These are phyloP conservation scores for Fusarium protoensiforme DNA, from an alignment of 2,329 filamentous ascomycete species.

Conservation along the genomic window DNA sequence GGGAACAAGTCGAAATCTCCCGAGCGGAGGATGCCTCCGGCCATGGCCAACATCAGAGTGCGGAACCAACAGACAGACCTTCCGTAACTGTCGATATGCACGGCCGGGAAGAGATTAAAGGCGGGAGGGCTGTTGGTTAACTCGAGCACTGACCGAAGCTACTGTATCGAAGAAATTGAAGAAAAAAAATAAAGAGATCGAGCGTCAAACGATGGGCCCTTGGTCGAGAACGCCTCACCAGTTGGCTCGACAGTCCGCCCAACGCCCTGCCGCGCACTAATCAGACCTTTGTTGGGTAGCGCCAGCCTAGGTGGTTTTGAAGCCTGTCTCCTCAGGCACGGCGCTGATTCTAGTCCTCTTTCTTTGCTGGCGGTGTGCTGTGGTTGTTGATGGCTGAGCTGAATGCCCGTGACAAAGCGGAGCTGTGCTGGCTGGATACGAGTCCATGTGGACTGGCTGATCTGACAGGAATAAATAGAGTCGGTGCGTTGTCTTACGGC, in stretches of 20 bases:
- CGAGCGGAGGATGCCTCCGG: not conserved
- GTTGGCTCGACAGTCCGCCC: not conserved
- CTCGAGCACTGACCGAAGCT: conserved; percentile 25
- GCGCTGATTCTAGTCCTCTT: not conserved
- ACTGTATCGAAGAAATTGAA: conserved; percentile 35
- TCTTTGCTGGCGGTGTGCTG: not conserved
- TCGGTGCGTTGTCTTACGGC: not conserved
- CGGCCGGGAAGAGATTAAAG: conserved; percentile 28
- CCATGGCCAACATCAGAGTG: not conserved
- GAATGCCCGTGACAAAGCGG: not conserved
- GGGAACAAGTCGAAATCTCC: not conserved
- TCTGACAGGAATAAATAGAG: conserved; percentile 3
- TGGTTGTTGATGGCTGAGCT: not conserved
- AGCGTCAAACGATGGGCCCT: conserved; percentile 15
- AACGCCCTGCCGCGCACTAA: conserved; percentile 10
- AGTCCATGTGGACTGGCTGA: conserved; percentile 2
- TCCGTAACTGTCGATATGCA: not conserved
- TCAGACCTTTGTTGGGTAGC: not conserved
- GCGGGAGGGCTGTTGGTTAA: conserved; percentile 3
- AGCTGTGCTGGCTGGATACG: not conserved
- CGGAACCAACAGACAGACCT: not conserved
- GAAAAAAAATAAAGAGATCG: not conserved
- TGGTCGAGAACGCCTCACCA: conserved; percentile 13
- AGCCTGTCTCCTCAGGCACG: not conserved
- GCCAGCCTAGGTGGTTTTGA: conserved; percentile 1